Evolutionary conservation across 2,329 filamentous ascomycete genomes (phyloP).

Genomic region (Aspergillus candidus): DNA sequence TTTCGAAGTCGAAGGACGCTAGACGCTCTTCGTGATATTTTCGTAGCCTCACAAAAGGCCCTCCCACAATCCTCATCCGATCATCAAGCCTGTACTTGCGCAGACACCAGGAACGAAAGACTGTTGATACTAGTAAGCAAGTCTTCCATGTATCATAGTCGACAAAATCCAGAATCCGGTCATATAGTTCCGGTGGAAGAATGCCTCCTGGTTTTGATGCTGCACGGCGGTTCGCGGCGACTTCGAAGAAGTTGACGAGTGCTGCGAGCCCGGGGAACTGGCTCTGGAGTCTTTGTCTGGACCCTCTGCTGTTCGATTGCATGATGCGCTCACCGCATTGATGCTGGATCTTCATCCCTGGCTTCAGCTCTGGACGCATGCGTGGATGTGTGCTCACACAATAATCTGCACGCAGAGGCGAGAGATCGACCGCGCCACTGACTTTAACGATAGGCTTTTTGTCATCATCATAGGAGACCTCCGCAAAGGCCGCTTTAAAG

Average conservation of each 20-base stretch:
- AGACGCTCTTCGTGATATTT: neutral
- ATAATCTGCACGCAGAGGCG: slow-evolving; percentile 2
- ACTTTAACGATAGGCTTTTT: neutral
- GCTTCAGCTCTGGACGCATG: slow-evolving; percentile 3
- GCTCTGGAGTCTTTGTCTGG: slow-evolving; percentile 1
- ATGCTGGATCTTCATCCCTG: neutral
- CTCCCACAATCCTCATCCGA: slow-evolving; percentile 4
- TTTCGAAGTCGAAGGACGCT: slow-evolving; percentile 2
- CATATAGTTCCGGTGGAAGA: slow-evolving; percentile 1
- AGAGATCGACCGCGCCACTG: neutral
- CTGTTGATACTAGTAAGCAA: slow-evolving; percentile 2
- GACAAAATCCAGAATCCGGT: slow-evolving; percentile 6
- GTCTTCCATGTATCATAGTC: slow-evolving; percentile 7
- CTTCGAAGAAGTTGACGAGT: slow-evolving; percentile 8
- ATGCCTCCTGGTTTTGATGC: slow-evolving; percentile 2
- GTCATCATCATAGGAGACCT: neutral
- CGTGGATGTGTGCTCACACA: slow-evolving; percentile 7
- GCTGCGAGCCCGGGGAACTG: slow-evolving; percentile 6
- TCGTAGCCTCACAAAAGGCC: slow-evolving; percentile 4
- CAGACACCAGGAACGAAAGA: neutral
- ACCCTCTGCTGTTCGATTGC: slow-evolving; percentile 2
- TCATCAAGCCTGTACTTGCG: slow-evolving; percentile 6
- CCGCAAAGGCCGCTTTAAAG: slow-evolving; percentile 2
- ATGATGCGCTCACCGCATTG: slow-evolving; percentile 1
- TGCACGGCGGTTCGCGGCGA: slow-evolving; percentile 3